Evolutionary conservation across 2,329 filamentous ascomycete genomes (phyloP).

Genomic region (Nothopassalora personata): DNA sequence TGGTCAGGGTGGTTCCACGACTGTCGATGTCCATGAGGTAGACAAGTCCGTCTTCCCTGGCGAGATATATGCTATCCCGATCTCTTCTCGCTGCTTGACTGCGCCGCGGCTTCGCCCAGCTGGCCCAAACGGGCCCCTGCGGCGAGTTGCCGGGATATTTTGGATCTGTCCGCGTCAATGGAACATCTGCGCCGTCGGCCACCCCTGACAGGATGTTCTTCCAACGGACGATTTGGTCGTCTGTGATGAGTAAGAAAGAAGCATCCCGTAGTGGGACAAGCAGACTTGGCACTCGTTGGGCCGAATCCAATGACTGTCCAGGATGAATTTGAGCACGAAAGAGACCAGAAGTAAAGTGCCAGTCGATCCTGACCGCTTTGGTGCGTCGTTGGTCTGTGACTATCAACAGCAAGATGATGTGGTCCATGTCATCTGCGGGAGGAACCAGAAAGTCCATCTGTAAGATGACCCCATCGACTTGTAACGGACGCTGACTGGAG

Average conservation of each 20-base stretch:
- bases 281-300: constrained; percentile 30
- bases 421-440: constrained; percentile 57
- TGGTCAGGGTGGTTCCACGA: constrained; percentile 49
- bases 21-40: constrained; percentile 58
- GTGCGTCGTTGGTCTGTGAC: constrained; percentile 42
- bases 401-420: constrained; percentile 70
- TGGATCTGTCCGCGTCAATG: constrained; percentile 4
- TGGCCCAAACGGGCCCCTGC: constrained; percentile 55
- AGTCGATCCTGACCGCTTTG: constrained; percentile 33
- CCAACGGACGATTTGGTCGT: constrained; percentile 35
- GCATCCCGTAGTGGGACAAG: constrained; percentile 39
- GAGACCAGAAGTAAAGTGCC: constrained; percentile 23
- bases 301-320: constrained; percentile 22
- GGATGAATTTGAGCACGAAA: constrained; percentile 20
- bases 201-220: constrained; percentile 39
- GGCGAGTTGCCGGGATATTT: constrained; percentile 24
- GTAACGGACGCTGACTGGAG: constrained; percentile 42
- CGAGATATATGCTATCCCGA: constrained; percentile 77
- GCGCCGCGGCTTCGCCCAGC: constrained; percentile 76
- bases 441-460: constrained; percentile 84
- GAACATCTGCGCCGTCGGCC: constrained; percentile 19
- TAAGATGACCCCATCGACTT: constrained; percentile 67
- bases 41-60: constrained; percentile 79
- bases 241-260: constrained; percentile 38
- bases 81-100: constrained; percentile 55